Conservation (phyloP, 192 early-diverging fungal genomes). For the Umbelopsis vinacea region DNA sequence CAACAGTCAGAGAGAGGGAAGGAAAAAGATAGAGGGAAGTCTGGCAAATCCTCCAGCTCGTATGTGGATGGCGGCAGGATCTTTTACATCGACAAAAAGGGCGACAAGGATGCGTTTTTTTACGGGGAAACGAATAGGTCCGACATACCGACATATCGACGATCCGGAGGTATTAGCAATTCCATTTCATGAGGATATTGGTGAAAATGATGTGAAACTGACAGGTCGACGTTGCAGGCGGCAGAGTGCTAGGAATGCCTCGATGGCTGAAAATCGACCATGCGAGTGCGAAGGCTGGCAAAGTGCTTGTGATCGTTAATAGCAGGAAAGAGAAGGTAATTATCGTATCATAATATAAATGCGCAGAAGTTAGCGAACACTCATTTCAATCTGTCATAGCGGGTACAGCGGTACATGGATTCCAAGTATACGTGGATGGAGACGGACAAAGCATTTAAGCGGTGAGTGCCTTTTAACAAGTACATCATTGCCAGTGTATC, state of each 20-base stretch:
- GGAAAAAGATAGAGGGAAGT: not conserved
- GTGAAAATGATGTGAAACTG: not conserved
- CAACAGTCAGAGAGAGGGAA: not conserved
- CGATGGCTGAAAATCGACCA: conserved; percentile 29
- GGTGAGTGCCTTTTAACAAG: conserved; percentile 13
- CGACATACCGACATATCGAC: conserved; percentile 32
- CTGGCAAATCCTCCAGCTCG: not conserved
- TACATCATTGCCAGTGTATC: conserved; percentile 25
- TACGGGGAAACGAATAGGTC: conserved; percentile 37
- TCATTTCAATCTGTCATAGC: not conserved
- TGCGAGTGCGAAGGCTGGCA: conserved; percentile 26
- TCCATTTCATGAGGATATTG: not conserved
- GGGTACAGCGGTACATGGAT: conserved; percentile 28
- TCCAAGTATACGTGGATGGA: conserved; percentile 31
- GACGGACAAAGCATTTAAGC: conserved; percentile 30
- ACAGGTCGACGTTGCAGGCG: conserved; percentile 10
- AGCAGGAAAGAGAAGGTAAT: conserved; percentile 17
- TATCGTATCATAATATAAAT: not conserved
- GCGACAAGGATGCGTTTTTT: conserved; percentile 34
- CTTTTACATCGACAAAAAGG: conserved; percentile 38
- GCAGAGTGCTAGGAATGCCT: conserved; percentile 35
- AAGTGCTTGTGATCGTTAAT: conserved; percentile 27
- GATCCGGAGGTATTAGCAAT: conserved; percentile 36
- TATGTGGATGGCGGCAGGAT: not conserved
- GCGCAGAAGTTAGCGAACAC: not conserved